Base-by-base conservation (phyloP, 2,329 filamentous ascomycete genomes). In the Cladosporium colombiae region DNA sequence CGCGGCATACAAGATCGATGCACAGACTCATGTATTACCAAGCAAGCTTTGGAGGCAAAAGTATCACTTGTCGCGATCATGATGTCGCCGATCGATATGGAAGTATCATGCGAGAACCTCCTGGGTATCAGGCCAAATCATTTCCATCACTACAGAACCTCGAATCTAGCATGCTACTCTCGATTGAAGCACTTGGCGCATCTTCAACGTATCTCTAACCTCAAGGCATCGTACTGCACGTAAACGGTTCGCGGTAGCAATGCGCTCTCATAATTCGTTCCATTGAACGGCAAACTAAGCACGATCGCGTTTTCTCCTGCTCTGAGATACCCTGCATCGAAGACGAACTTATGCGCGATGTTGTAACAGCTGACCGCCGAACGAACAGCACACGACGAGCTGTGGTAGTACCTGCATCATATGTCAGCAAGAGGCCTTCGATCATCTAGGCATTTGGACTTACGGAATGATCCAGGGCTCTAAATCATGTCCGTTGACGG, bases 221-320 rank as follows among this genome's bases (percentile, higher is more conserved):
- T 79, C 72, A 89, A 70, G 2, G 88, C 87, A 76, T 89, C 87
- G 68, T 90, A 89, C 77, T 89, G 86, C 6, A 89, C 83, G 74
- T 89, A 89, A 0, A 87, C 79, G 0, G 81, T 82, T 52, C 77
- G 76, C 0, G 86, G 81, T 65, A 89, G 69, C 10, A 88, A 60
- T 0, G 87, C 86, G 33, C 82, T 82, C 76, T 89, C 85, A 18
- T 83, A 83, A 69, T 88, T 81, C 4, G 84, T 88, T 0, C 82
- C 86, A 57, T 87, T 86, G 56, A 80, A 84, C 13, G 88, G 87
- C 66, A 89, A 70, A 68, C 85, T 86, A 53, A 89, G 73, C 0
- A 87, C 77, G 35, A 89, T 76, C 70, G 81, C 78, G 68, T 89
- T 89, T 65, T 79, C 78, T 0, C 85, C 85, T 21, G 79, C 78